These are phyloP conservation scores for Microbotryomycetes sp. DNA, from an alignment of 1,284 basidiomycete species.

Conservation along the genomic window DNA sequence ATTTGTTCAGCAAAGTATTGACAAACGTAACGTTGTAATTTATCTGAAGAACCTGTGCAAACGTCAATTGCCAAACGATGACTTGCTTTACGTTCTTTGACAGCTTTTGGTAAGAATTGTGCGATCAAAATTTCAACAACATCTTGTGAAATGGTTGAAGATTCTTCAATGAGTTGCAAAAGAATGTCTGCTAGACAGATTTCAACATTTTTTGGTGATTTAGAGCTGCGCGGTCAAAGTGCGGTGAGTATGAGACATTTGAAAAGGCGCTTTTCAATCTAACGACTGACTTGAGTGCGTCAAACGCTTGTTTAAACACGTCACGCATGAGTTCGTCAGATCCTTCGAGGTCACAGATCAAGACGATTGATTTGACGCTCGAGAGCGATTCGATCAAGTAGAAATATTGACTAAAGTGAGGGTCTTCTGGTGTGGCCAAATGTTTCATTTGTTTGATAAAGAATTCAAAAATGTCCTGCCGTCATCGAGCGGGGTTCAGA, in stretches of 20 bases:
- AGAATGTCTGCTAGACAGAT: conserved; percentile 83
- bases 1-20: conserved; percentile 83
- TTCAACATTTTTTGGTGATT: conserved; percentile 82
- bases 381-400: conserved; percentile 86
- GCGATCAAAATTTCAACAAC: conserved; percentile 75
- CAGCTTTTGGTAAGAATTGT: conserved; percentile 73
- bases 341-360: conserved; percentile 76
- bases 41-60: conserved; percentile 74
- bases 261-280: background rate
- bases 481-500: background rate
- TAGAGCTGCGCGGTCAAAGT: conserved; percentile 45
- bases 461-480: conserved; percentile 87
- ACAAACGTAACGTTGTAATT: conserved; percentile 77
- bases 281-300: conserved; percentile 55
- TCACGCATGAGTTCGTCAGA: conserved; percentile 78
- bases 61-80: conserved; percentile 82
- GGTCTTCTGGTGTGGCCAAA: conserved; percentile 52
- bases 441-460: conserved; percentile 78
- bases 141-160: conserved; percentile 61
- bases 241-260: too few species aligned
- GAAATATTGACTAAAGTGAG: conserved; percentile 83
- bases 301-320: conserved; percentile 77
- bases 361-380: conserved; percentile 86
- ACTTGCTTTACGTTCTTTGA: conserved; percentile 48
- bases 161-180: conserved; percentile 81